Conservation (phyloP, 306 rosid species). For the Quercus alba region DNA sequence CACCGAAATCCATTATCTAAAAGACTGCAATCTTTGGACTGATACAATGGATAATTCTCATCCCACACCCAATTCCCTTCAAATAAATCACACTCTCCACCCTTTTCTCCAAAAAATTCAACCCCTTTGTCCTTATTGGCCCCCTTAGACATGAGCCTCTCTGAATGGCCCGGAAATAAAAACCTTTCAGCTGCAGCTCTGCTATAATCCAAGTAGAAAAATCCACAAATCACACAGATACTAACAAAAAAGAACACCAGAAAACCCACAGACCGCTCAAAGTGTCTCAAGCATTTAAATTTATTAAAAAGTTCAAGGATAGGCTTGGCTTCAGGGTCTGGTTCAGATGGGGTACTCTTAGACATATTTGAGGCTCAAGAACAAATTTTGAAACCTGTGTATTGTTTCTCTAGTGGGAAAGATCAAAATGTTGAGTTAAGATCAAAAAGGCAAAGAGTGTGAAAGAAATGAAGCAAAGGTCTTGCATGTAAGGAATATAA, state of each 20-base stretch:
- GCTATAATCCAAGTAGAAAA: constrained; percentile 52
- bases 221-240: constrained; percentile 40
- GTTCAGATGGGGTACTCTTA: constrained; percentile 18
- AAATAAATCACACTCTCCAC: constrained; percentile 62
- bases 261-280: constrained; percentile 65
- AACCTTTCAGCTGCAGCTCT: constrained; percentile 37
- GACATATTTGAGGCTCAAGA: constrained; percentile 39
- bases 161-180: constrained; percentile 32
- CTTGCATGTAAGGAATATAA: constrained; percentile 28
- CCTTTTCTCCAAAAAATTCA: constrained; percentile 59
- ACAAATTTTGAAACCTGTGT: constrained; percentile 12
- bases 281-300: constrained; percentile 45
- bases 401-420: constrained; percentile 10
- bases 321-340: constrained; percentile 46
- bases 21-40: constrained; percentile 62
- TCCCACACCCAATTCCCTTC: constrained; percentile 95
- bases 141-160: constrained; percentile 35
- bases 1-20: constrained; percentile 85
- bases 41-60: constrained; percentile 67
- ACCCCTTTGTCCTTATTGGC: constrained; percentile 29
- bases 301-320: constrained; percentile 41
- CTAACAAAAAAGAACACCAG: constrained; percentile 61
- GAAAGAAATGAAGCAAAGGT: constrained; percentile 16
- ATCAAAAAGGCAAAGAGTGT: background rate
- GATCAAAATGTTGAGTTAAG: background rate